Percentiles rank a stretch among this genome's conserved stretches.
phyloP scores from a whole-genome alignment of 192 early-diverging fungal species.

The Backusella tarrabulga region DNA sequence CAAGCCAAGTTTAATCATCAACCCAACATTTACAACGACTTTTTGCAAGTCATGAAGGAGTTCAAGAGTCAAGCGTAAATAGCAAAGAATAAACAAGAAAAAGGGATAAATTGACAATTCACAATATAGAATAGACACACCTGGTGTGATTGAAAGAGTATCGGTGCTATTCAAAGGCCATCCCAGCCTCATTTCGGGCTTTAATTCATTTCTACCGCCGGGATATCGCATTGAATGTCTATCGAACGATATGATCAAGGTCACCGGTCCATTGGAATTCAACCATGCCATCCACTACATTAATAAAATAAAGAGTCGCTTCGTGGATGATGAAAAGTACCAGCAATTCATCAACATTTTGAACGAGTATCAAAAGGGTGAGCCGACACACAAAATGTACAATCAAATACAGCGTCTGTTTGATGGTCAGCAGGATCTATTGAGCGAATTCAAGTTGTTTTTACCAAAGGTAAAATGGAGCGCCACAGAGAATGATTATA shows the following conservation, averaged over 20 bases:
- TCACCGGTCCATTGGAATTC: constrained; percentile 87
- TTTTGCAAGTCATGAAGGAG: constrained; percentile 99
- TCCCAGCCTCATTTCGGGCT: constrained; percentile 89
- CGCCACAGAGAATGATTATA: background rate
- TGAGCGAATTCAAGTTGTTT: constrained; percentile 98
- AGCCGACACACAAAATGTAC: constrained; percentile 96
- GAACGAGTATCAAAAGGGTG: constrained; percentile 95
- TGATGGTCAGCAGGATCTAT: constrained; percentile 77
- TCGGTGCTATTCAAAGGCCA: constrained; percentile 90
- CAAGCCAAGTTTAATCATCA: constrained; percentile 88
- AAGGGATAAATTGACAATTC: background rate
- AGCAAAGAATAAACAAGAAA: background rate
- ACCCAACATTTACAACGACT: constrained; percentile 94
- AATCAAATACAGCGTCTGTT: constrained; percentile 90
- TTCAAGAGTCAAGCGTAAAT: constrained; percentile 92
- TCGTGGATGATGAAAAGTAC: constrained; percentile 91
- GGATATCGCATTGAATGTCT: constrained; percentile 95
- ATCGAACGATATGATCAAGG: constrained; percentile 65
- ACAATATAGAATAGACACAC: constrained; percentile 79
- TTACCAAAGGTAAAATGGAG: constrained; percentile 65
- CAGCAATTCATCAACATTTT: constrained; percentile 96
- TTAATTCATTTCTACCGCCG: constrained; percentile 98
- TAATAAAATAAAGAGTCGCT: constrained; percentile 99
- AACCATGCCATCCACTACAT: constrained; percentile 99
- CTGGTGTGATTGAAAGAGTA: constrained; percentile 95